phyloP scores from a whole-genome alignment of 805 yeast genomes.

The Kodamaea restingae region DNA sequence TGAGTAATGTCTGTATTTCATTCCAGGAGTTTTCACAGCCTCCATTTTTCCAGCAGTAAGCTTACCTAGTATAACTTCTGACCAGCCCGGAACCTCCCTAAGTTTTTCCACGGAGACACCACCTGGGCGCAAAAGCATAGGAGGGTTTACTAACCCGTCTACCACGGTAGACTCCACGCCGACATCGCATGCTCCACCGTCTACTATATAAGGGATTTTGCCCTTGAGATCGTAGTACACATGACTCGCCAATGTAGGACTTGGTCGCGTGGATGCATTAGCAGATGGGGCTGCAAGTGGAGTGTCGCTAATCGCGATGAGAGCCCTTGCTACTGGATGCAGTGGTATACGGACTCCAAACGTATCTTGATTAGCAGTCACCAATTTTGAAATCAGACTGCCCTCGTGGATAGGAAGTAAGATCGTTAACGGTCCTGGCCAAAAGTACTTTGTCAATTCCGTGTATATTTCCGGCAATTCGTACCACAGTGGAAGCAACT shows the following conservation, averaged over 20 bases:
- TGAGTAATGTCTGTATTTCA: constrained; percentile 95
- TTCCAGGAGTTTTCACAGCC: constrained; percentile 88
- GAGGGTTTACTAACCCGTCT: constrained; percentile 83
- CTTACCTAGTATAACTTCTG: constrained; percentile 56
- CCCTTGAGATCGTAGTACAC: constrained; percentile 78
- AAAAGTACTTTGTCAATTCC: constrained; percentile 61
- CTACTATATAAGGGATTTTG: constrained; percentile 76
- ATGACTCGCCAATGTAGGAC: constrained; percentile 86
- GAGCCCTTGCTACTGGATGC: constrained; percentile 85
- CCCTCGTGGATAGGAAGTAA: constrained; percentile 55
- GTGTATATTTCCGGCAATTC: constrained; percentile 66
- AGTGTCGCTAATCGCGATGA: constrained; percentile 76
- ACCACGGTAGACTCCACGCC: constrained; percentile 95
- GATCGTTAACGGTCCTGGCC: constrained; percentile 97
- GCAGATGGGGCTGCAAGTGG: constrained; percentile 99
- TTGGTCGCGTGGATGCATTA: constrained; percentile 91
- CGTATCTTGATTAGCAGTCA: constrained; percentile 85
- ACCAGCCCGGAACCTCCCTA: constrained; percentile 72
- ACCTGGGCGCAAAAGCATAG: constrained; percentile 89
- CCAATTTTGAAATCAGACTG: constrained; percentile 60
- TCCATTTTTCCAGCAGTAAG: constrained; percentile 62
- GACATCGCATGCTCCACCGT: constrained; percentile 84
- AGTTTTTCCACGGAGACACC: constrained; percentile 84
- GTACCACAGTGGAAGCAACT: constrained; percentile 45
- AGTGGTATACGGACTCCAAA: constrained; percentile 89